Base-by-base conservation (phyloP, 371 early-diverging fungal genomes). In the Capniomyces stellatus region DNA sequence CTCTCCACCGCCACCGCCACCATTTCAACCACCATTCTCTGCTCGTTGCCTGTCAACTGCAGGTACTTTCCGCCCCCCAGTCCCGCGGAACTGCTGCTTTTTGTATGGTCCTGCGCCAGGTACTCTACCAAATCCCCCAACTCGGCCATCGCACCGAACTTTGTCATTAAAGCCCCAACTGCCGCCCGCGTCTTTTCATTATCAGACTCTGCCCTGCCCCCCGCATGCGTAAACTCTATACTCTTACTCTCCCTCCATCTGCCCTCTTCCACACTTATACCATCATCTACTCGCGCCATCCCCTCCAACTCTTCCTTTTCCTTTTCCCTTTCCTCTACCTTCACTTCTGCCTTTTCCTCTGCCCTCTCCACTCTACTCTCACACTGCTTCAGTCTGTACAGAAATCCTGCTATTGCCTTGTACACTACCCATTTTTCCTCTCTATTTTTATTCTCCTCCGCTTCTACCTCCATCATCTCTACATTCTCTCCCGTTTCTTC, bases 381-480 rank as follows among this genome's bases (percentile, higher is more conserved):
- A 15, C 15, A 35, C 35, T 35, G 15, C 35, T 35, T 35, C n/a
- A 35, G 6, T 35, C 15, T 6, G 15, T 15, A 35, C 35, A 35
- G 15, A 6, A 35, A 35, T 35, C 15, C 15, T 35, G 35, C 25
- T 19, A 44, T 12, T 10, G 6, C 4, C 25, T 44, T 44, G 44
- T 22, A n/a, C 21, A 44, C 4, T 10, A 25, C 42, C n/a, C 44
- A 46, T n/a, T 46, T 43, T 2, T 56, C 43, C 8, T 41, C 52
- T 1, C 41, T 31, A 1, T 56, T 61, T 1, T 49, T 52, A 21
- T 29, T 39, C 15, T 59, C 56, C 27, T 43, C 39, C 18, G 29
- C 41, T 27, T 64, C 64, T 13, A 61, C 55, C 19, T 51, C 56
- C 3, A 59, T 58, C 18, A 43, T n/a, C 0, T 51, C 40, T 40